Evolutionary conservation across 192 early-diverging fungal species (phyloP).

Genomic region (Spizellomyces sp.): DNA sequence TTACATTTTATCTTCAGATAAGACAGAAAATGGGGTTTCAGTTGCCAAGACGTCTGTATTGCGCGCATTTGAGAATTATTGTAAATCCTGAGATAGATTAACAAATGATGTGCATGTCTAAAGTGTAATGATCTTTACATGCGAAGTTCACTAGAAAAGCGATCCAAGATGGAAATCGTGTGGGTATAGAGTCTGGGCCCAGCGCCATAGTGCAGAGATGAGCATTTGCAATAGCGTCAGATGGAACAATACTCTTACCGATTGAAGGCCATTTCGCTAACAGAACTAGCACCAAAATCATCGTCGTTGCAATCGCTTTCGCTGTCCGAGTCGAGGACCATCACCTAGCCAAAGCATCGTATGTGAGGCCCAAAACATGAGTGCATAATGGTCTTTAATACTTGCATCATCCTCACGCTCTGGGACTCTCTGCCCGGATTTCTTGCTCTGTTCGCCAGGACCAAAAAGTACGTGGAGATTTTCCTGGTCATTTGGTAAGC

Average conservation of each 20-base stretch:
- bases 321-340: constrained; percentile 16
- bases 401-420: constrained; percentile 2
- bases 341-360: neutral
- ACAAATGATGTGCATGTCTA: no score
- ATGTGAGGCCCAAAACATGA: neutral
- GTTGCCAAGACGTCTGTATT: no score
- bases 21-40: no score
- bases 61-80: no score
- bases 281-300: neutral
- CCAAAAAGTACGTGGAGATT: constrained; percentile 10
- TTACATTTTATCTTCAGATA: no score
- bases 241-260: neutral
- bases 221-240: neutral
- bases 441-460: neutral
- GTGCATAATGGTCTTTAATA: neutral
- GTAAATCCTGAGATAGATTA: no score
- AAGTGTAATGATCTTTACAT: no score
- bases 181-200: neutral
- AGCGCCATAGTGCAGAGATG: no score
- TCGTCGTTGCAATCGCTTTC: constrained; percentile 2
- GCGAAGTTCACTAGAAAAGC: neutral
- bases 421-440: neutral
- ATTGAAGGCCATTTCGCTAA: neutral
- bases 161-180: constrained; percentile 1
- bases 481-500: constrained; percentile 20